These are phyloP conservation scores for Stropharia rugosoannulata DNA, from an alignment of 768 basidiomycete species.

Conservation along the genomic window DNA sequence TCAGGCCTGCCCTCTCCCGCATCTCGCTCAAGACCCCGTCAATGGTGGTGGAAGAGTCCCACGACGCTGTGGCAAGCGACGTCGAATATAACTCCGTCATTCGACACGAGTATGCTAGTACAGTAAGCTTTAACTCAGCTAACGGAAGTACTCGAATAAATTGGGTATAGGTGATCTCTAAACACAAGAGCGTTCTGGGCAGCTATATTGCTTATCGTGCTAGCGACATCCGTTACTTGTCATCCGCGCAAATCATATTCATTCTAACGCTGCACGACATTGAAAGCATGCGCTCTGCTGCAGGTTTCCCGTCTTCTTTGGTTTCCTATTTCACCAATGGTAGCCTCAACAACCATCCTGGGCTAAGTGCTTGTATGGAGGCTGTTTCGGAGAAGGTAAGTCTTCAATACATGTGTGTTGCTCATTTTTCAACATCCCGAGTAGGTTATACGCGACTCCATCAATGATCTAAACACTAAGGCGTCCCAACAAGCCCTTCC, in stretches of 20 bases:
- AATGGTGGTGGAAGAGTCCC: constrained; percentile 78
- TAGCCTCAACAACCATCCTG: constrained; percentile 70
- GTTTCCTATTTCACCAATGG: constrained; percentile 88
- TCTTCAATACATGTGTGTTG: neutral
- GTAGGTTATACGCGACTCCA: constrained; percentile 78
- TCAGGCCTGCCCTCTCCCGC: constrained; percentile 68
- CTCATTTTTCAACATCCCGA: neutral
- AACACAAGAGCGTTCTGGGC: constrained; percentile 63
- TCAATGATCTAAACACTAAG: constrained; percentile 67
- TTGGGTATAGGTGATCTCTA: constrained; percentile 59
- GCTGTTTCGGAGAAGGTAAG: constrained; percentile 81
- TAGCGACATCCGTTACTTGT: constrained; percentile 70
- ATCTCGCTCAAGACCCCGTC: constrained; percentile 88
- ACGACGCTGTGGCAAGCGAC: constrained; percentile 82
- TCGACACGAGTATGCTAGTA: constrained; percentile 79
- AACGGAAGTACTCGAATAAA: neutral
- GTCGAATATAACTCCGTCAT: constrained; percentile 92
- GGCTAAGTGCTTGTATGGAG: constrained; percentile 78
- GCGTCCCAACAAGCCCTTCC: constrained; percentile 83
- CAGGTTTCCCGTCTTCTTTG: constrained; percentile 78
- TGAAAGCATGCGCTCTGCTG: constrained; percentile 81
- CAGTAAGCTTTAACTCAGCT: constrained; percentile 42
- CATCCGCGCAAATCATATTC: constrained; percentile 84
- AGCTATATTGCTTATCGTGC: constrained; percentile 64
- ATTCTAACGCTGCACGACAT: constrained; percentile 84